Evolutionary conservation across 2,329 filamentous ascomycete genomes (phyloP).

Genomic region (Pseudocercospora vitis): DNA sequence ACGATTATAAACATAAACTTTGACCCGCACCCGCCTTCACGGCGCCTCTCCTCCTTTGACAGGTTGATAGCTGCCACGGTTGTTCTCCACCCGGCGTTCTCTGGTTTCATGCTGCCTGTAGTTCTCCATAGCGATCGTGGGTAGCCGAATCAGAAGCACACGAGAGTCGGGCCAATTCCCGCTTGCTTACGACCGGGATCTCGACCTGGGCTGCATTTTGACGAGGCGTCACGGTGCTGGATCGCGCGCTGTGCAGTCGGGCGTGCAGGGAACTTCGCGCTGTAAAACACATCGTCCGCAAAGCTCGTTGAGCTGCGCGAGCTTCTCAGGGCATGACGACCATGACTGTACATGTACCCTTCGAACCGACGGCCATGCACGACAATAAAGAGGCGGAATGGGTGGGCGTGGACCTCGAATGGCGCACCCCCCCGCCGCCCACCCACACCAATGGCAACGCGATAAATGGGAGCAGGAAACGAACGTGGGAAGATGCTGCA

Average conservation of each 20-base stretch:
- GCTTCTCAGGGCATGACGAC: constrained; percentile 17
- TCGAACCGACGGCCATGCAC: constrained; percentile 14
- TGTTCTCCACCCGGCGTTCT: not conserved
- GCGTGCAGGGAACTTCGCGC: not conserved
- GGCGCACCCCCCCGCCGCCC: constrained; percentile 25
- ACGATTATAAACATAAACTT: not conserved
- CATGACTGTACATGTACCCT: constrained; percentile 20
- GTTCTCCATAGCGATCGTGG: not conserved
- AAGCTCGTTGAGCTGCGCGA: not conserved
- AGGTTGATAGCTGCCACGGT: not conserved
- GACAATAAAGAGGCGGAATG: constrained; percentile 15
- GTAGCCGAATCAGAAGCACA: not conserved
- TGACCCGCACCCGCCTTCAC: not conserved
- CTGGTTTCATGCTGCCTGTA: constrained; percentile 1
- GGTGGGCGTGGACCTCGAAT: constrained; percentile 24
- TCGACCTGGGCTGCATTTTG: not conserved
- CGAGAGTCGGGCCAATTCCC: not conserved
- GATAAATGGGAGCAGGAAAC: constrained; percentile 23
- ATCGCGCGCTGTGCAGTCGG: not conserved
- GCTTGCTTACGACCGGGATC: constrained; percentile 4
- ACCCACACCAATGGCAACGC: constrained; percentile 19
- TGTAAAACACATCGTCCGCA: constrained; percentile 5
- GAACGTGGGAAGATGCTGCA: constrained; percentile 24
- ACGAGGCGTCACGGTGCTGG: not conserved
- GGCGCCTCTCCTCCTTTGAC: not conserved